These are phyloP conservation scores for Aspergillus jensenii DNA, from an alignment of 2,329 filamentous ascomycete species.

Conservation along the genomic window DNA sequence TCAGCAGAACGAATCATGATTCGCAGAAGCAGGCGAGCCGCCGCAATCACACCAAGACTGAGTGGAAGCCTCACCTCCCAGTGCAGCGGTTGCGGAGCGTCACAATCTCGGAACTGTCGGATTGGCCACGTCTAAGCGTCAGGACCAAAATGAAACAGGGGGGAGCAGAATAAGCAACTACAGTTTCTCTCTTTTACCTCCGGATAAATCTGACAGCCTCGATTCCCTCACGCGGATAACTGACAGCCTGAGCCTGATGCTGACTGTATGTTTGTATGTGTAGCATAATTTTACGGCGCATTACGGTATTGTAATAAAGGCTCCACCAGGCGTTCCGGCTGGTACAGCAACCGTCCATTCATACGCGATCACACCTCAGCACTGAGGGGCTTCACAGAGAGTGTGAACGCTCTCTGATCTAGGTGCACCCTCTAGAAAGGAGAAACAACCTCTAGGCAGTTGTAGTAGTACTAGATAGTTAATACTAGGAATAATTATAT, in stretches of 20 bases:
- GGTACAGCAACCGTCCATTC: neutral
- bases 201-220: neutral
- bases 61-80: neutral
- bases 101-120: constrained; percentile 25
- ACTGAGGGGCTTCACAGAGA: too few relatives aligned
- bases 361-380: too few relatives aligned
- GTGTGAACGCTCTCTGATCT: neutral
- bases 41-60: constrained; percentile 11
- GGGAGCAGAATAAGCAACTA: neutral
- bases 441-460: neutral
- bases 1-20: constrained; percentile 8
- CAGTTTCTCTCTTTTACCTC: neutral
- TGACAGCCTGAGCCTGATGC: neutral
- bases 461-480: neutral
- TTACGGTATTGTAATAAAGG: neutral
- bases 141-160: neutral
- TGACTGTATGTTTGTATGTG: neutral
- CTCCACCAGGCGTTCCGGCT: neutral
- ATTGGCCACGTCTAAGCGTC: constrained; percentile 7
- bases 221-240: neutral
- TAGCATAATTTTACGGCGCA: neutral
- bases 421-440: too few relatives aligned
- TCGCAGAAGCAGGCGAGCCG: constrained; percentile 11
- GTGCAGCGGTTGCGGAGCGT: constrained; percentile 15
- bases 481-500: too few relatives aligned